These are phyloP conservation scores for Aureobasidium sp. DNA, from an alignment of 2,329 filamentous ascomycete species.

Conservation along the genomic window DNA sequence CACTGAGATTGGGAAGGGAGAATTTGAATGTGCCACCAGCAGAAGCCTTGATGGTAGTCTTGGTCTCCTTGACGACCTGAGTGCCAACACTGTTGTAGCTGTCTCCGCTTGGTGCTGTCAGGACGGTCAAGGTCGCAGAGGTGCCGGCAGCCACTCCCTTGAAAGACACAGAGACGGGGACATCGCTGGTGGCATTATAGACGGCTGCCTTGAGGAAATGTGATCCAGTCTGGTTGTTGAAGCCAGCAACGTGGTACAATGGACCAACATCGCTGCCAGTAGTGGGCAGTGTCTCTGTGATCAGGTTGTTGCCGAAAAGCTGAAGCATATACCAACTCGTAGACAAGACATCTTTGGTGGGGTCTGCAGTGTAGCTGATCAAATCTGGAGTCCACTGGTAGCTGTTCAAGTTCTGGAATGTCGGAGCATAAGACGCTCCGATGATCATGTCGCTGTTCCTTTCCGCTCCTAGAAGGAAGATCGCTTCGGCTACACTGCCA, in stretches of 20 bases:
- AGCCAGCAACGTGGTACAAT: slow-evolving; percentile 39
- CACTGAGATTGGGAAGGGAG: slow-evolving; percentile 47
- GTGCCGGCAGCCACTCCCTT: slow-evolving; percentile 28
- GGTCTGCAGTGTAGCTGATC: slow-evolving; percentile 34
- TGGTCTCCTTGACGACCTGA: slow-evolving; percentile 42
- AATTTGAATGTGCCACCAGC: slow-evolving; percentile 46
- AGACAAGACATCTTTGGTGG: slow-evolving; percentile 23
- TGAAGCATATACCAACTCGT: slow-evolving; percentile 26
- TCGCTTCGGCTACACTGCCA: slow-evolving; percentile 55
- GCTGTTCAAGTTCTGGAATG: slow-evolving; percentile 22
- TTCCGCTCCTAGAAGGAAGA: slow-evolving; percentile 54
- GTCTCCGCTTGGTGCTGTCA: slow-evolving; percentile 30
- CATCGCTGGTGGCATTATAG: slow-evolving; percentile 40
- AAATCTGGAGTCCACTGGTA: slow-evolving; percentile 27
- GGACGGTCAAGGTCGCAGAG: slow-evolving; percentile 34
- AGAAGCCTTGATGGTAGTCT: slow-evolving; percentile 37
- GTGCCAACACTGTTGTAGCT: slow-evolving; percentile 32
- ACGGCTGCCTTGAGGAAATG: slow-evolving; percentile 39
- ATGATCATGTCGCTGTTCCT: slow-evolving; percentile 53
- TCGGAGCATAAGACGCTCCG: slow-evolving; percentile 40
- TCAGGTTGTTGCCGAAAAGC: slow-evolving; percentile 34
- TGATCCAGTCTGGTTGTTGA: slow-evolving; percentile 28
- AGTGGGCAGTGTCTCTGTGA: slow-evolving; percentile 34
- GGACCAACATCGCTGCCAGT: slow-evolving; percentile 29
- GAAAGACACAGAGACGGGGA: slow-evolving; percentile 30